A percentile compares a stretch with the other conserved stretches of the same genome.
phyloP scores from a whole-genome alignment of 1,284 basidiomycete genomes.

The Trichosporon coremiiforme region DNA sequence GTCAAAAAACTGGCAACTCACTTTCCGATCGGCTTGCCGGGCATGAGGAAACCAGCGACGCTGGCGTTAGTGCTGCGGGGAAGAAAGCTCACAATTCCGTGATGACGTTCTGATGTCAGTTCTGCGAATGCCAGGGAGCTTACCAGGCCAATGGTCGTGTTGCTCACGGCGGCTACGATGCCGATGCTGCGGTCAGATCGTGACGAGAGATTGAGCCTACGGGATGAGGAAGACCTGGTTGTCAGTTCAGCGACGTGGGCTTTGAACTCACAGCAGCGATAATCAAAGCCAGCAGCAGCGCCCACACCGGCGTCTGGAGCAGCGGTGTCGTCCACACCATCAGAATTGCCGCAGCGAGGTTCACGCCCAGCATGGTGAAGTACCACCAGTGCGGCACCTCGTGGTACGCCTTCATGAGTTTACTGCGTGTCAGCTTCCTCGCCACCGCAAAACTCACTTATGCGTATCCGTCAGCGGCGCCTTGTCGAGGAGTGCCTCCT shows the following conservation, averaged over 20 bases:
- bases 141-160: slow-evolving; percentile 58
- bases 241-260: slow-evolving; percentile 21
- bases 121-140: no score
- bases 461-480: slow-evolving; percentile 51
- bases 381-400: slow-evolving; percentile 56
- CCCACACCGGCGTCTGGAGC: slow-evolving; percentile 60
- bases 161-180: slow-evolving; percentile 59
- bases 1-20: slow-evolving; percentile 34
- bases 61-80: slow-evolving; percentile 31
- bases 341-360: slow-evolving; percentile 52
- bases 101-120: slow-evolving; percentile 54
- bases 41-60: slow-evolving; percentile 59
- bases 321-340: slow-evolving; percentile 57
- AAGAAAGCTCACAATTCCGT: slow-evolving; percentile 56
- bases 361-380: slow-evolving; percentile 46
- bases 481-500: slow-evolving; percentile 54
- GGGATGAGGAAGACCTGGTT: slow-evolving; percentile 52
- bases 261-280: slow-evolving; percentile 54
- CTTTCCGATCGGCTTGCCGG: slow-evolving; percentile 60
- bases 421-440: slow-evolving; percentile 35
- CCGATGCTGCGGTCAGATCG: slow-evolving; percentile 56
- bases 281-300: slow-evolving; percentile 56
- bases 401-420: slow-evolving; percentile 52
- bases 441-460: slow-evolving; percentile 42
- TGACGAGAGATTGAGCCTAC: slow-evolving; percentile 31